These are phyloP conservation scores for Fusarium bulbicola DNA, from an alignment of 2,329 filamentous ascomycete species.

Conservation along the genomic window DNA sequence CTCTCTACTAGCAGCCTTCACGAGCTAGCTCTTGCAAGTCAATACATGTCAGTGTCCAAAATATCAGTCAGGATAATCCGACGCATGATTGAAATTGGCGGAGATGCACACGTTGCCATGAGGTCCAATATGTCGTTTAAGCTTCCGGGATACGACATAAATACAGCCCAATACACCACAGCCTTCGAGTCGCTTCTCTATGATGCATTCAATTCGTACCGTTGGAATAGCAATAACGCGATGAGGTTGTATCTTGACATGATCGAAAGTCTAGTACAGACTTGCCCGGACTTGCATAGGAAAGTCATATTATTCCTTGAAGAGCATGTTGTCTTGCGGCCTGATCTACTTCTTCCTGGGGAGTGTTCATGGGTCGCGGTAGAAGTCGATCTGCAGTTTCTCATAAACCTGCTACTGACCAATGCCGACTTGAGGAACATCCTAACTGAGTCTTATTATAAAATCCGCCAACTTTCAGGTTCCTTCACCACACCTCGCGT, in stretches of 20 bases:
- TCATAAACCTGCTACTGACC: fast-evolving
- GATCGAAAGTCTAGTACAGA: background rate
- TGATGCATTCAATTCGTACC: too few relatives aligned
- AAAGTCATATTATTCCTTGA: fast-evolving
- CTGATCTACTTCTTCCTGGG: too few relatives aligned
- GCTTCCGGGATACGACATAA: fast-evolving
- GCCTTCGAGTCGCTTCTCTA: too few relatives aligned
- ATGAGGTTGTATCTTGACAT: fast-evolving
- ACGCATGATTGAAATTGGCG: background rate
- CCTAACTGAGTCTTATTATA: fast-evolving
- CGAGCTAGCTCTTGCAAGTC: fast-evolving
- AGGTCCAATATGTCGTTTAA: fast-evolving
- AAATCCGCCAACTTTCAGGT: fast-evolving
- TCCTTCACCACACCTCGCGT: fast-evolving
- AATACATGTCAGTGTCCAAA: fast-evolving
- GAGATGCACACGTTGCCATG: fast-evolving
- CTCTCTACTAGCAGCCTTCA: fast-evolving
- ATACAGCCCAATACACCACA: fast-evolving
- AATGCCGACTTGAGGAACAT: fast-evolving
- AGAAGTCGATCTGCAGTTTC: background rate
- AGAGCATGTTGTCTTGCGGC: fast-evolving
- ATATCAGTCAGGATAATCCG: fast-evolving
- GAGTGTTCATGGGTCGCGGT: too few relatives aligned
- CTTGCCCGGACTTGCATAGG: background rate
- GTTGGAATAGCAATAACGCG: too few relatives aligned